These are phyloP conservation scores for Trichoderma asperelloides DNA, from an alignment of 495 filamentous ascomycete species.

Conservation along the genomic window DNA sequence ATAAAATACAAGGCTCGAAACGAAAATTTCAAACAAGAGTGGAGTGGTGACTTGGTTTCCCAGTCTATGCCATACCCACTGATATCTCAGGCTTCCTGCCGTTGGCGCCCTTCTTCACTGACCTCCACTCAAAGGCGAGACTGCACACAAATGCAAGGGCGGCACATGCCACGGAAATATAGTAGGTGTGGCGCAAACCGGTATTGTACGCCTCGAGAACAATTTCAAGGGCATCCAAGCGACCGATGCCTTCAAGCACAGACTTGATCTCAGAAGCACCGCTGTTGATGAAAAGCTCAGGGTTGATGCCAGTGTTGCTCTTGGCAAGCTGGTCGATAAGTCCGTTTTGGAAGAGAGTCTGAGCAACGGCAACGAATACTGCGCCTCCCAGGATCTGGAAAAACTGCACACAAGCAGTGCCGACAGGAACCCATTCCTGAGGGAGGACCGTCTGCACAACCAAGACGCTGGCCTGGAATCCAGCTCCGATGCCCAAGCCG, in stretches of 20 bases:
- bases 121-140: slow-evolving; percentile 37
- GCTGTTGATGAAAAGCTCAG: slow-evolving; percentile 30
- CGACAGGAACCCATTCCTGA: slow-evolving; percentile 50
- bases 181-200: slow-evolving; percentile 35
- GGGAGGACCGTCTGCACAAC: slow-evolving; percentile 44
- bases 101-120: slow-evolving; percentile 27
- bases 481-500: slow-evolving; percentile 36
- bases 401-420: slow-evolving; percentile 57
- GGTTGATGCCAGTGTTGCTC: slow-evolving; percentile 24
- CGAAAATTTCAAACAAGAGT: neutral
- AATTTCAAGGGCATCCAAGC: slow-evolving; percentile 18
- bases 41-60: neutral
- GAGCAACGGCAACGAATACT: slow-evolving; percentile 58
- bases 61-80: neutral
- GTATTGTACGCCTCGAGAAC: slow-evolving; percentile 36
- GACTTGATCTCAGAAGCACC: slow-evolving; percentile 35
- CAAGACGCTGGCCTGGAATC: slow-evolving; percentile 38
- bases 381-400: slow-evolving; percentile 59
- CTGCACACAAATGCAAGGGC: slow-evolving; percentile 29
- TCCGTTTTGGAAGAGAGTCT: slow-evolving; percentile 56
- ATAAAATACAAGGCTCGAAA: neutral
- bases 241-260: slow-evolving; percentile 23
- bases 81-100: slow-evolving; percentile 7
- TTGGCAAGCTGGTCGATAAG: slow-evolving; percentile 30
- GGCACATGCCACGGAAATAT: slow-evolving; percentile 34